Conservation (phyloP, 768 basidiomycete genomes). For the Trichaptum fuscoviolaceum region DNA sequence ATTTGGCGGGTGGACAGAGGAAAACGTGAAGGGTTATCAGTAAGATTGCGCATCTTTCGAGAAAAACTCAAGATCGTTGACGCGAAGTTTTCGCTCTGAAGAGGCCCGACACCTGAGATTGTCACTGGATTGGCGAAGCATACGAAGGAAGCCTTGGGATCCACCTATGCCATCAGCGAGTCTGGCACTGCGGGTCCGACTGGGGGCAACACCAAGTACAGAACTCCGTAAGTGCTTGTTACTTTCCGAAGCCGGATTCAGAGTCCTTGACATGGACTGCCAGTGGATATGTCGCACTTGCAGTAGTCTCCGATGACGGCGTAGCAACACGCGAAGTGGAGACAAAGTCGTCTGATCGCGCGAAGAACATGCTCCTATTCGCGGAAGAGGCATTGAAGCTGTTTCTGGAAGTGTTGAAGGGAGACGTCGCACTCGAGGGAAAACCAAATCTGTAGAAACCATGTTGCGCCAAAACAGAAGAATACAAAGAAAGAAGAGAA, state of each 20-base stretch:
- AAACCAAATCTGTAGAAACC: neutral
- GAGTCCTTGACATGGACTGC: neutral
- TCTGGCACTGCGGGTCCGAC: slow-evolving; percentile 19
- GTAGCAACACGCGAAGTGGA: slow-evolving; percentile 14
- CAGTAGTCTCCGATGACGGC: slow-evolving; percentile 10
- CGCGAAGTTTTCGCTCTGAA: neutral
- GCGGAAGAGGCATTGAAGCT: slow-evolving; percentile 15
- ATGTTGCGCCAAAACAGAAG: neutral
- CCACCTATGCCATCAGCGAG: slow-evolving; percentile 18
- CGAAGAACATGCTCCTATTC: slow-evolving; percentile 18
- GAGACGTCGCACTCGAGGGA: slow-evolving; percentile 11
- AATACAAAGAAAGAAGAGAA: neutral
- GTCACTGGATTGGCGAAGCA: slow-evolving; percentile 16
- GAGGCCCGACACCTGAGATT: slow-evolving; percentile 17
- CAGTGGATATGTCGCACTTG: slow-evolving; percentile 13
- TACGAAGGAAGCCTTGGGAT: slow-evolving; percentile 12
- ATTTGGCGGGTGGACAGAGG: slow-evolving; percentile 19
- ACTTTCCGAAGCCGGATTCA: neutral
- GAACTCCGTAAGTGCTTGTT: slow-evolving; percentile 12
- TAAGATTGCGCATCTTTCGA: slow-evolving; percentile 3
- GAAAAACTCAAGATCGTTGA: neutral
- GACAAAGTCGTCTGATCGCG: slow-evolving; percentile 14
- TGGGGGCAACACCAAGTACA: slow-evolving; percentile 6
- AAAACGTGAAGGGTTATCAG: slow-evolving; percentile 14
- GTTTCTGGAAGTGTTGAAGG: slow-evolving; percentile 14